Evolutionary conservation across 1,139 yeast genomes (phyloP).

Genomic region (Ogataea hybrid): DNA sequence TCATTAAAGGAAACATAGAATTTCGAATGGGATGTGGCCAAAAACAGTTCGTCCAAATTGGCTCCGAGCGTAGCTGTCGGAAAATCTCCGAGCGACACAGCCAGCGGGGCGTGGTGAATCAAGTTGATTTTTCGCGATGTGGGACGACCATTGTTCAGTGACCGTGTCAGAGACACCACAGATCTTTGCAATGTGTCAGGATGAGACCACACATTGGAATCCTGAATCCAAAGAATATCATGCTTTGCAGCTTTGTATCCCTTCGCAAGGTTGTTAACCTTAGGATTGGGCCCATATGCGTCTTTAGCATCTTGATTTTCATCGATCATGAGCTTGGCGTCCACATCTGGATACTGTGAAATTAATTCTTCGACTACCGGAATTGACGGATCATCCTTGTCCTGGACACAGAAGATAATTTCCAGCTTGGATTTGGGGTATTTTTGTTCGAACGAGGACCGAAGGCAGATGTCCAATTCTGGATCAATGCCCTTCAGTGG

Average conservation of each 20-base stretch:
- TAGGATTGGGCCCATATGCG: conserved; percentile 83
- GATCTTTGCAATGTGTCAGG: conserved; percentile 68
- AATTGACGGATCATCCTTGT: conserved; percentile 58
- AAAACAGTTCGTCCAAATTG: conserved; percentile 81
- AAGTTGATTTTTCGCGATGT: conserved; percentile 53
- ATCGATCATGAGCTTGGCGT: conserved; percentile 55
- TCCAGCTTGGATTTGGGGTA: conserved; percentile 63
- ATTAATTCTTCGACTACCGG: conserved; percentile 53
- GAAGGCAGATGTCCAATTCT: too few species aligned
- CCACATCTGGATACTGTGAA: conserved; percentile 52
- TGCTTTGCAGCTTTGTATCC: conserved; percentile 67
- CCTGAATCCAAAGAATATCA: conserved; percentile 86
- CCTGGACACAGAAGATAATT: conserved; percentile 8
- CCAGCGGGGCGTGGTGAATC: conserved; percentile 66
- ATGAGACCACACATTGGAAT: conserved; percentile 80
- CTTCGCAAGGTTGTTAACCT: conserved; percentile 79
- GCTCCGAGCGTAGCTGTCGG: conserved; percentile 48
- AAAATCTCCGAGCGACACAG: conserved; percentile 22
- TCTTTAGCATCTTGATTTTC: conserved; percentile 37
- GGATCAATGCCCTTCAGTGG: too few species aligned
- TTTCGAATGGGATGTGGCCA: conserved; percentile 80
- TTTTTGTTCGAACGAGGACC: too few species aligned
- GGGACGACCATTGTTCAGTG: conserved; percentile 46
- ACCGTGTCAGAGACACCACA: conserved; percentile 50
- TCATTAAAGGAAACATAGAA: conserved; percentile 78